Evolutionary conservation across 306 rosid species (phyloP).

Genomic region (Quercus alba): DNA sequence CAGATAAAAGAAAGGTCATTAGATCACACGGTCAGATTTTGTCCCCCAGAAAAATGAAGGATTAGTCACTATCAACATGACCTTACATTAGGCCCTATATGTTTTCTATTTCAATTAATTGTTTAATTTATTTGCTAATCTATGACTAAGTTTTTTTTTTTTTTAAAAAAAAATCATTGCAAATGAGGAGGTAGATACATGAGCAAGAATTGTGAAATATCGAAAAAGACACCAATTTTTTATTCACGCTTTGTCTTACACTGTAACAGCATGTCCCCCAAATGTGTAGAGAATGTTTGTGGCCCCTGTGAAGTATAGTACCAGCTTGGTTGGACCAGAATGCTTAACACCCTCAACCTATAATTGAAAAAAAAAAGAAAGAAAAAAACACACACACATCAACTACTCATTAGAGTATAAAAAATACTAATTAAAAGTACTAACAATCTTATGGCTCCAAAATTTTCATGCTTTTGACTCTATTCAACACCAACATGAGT

Average conservation of each 20-base stretch:
- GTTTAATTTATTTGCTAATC: neutral
- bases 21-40: conserved; percentile 40
- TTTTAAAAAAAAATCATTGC: neutral
- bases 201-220: conserved; percentile 17
- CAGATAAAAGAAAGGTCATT: conserved; percentile 20
- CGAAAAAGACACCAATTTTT: conserved; percentile 27
- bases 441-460: neutral
- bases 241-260: conserved; percentile 57
- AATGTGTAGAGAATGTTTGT: conserved; percentile 99
- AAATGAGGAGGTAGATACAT: neutral
- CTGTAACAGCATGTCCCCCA: conserved; percentile 99
- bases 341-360: conserved; percentile 93
- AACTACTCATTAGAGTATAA: neutral
- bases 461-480: neutral
- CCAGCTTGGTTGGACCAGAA: conserved; percentile 87
- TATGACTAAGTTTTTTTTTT: neutral
- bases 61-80: conserved; percentile 49
- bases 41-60: conserved; percentile 24
- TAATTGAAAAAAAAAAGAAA: neutral
- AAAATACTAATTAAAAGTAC: neutral
- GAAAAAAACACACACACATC: neutral
- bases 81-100: conserved; percentile 16
- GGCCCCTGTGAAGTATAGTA: conserved; percentile 96
- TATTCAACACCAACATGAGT: too few relatives aligned
- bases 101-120: neutral